These are phyloP conservation scores for Dactylellina sp. DNA, from an alignment of 2,329 filamentous ascomycete species.

Conservation along the genomic window DNA sequence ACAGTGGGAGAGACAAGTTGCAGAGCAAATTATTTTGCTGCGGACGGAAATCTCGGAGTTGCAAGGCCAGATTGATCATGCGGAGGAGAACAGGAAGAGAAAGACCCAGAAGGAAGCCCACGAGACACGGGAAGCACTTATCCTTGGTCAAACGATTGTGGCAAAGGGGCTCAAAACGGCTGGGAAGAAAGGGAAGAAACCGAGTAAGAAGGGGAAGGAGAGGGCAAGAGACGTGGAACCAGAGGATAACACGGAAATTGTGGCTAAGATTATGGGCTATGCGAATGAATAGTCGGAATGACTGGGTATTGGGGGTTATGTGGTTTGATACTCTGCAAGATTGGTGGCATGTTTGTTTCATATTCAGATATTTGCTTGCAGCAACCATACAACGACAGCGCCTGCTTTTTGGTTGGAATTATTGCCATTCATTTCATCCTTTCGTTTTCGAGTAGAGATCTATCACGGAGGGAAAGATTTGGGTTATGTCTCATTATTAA, in stretches of 20 bases:
- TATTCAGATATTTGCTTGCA: no score
- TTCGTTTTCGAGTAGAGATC: no score
- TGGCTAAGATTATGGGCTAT: constrained; percentile 43
- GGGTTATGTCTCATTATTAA: no score
- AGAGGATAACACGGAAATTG: constrained; percentile 23
- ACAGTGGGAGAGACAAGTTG: constrained; percentile 45
- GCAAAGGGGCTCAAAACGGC: constrained; percentile 22
- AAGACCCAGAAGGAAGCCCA: constrained; percentile 29
- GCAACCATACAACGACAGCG: no score
- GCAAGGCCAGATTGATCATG: constrained; percentile 32
- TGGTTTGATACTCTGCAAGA: no score
- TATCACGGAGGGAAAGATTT: no score
- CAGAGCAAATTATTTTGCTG: constrained; percentile 49
- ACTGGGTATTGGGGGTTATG: no score
- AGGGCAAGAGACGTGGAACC: constrained; percentile 31
- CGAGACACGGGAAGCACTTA: constrained; percentile 17
- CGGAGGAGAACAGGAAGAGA: constrained; percentile 25
- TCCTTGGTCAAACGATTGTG: constrained; percentile 11
- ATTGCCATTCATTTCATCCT: no score
- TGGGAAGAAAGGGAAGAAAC: constrained; percentile 32
- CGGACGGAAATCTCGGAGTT: constrained; percentile 36
- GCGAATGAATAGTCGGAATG: constrained; percentile 15
- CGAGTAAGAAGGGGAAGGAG: constrained; percentile 53
- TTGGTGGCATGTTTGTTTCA: no score
- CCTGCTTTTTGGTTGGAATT: no score